Evolutionary conservation across 305 asterid genomes (phyloP).

Genomic region (Solanum chacoense): DNA sequence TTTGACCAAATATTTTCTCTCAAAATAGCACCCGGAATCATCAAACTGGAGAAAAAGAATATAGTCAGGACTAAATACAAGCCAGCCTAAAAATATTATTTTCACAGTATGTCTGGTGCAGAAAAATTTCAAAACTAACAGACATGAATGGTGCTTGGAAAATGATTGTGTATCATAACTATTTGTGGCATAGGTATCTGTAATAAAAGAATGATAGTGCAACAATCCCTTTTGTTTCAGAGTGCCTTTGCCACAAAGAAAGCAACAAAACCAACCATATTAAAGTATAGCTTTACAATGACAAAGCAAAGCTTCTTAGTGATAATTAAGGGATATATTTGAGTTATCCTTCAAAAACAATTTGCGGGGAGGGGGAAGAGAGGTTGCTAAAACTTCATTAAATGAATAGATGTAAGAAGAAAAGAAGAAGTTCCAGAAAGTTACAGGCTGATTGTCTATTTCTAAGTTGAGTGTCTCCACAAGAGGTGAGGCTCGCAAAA

Average conservation of each 20-base stretch:
- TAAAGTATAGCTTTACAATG: not conserved
- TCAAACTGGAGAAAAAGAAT: not conserved
- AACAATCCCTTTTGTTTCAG: not conserved
- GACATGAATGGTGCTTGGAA: not conserved
- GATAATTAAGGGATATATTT: not conserved
- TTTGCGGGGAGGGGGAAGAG: not conserved
- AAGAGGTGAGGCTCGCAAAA: not conserved
- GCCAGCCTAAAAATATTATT: not conserved
- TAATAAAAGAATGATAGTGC: not conserved
- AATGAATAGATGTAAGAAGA: not conserved
- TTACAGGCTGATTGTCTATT: not conserved
- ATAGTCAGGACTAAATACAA: not conserved
- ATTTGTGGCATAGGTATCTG: not conserved
- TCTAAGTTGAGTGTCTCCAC: not conserved
- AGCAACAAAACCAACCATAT: not conserved
- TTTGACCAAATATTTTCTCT: not conserved
- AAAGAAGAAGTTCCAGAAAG: not conserved
- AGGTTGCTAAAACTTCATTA: not conserved
- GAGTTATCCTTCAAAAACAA: not conserved
- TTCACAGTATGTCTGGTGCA: not conserved
- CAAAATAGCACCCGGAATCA: not conserved
- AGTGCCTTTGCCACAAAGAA: not conserved
- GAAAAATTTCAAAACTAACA: not conserved
- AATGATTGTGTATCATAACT: not conserved
- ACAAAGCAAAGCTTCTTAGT: not conserved